Conservation (phyloP, 768 basidiomycete genomes). For the Cystobasidium ongulense region DNA sequence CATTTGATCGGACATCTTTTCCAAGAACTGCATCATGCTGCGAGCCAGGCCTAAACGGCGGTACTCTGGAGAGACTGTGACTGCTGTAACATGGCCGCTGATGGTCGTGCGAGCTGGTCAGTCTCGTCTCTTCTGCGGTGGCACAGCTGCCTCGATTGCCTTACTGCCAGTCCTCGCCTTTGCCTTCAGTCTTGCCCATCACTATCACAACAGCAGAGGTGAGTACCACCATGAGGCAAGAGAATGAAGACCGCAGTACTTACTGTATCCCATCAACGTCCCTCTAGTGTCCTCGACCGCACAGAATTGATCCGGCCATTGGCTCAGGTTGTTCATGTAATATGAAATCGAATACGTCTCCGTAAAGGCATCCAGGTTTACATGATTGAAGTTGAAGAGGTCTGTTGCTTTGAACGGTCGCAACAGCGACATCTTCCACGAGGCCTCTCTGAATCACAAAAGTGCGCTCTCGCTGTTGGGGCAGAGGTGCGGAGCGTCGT, state of each 20-base stretch:
- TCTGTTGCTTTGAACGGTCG: slow-evolving; percentile 40
- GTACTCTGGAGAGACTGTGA: slow-evolving; percentile 89
- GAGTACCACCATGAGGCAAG: background rate
- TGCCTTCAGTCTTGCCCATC: slow-evolving; percentile 85
- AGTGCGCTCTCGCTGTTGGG: no score
- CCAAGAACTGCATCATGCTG: slow-evolving; percentile 77
- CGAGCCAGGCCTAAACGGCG: slow-evolving; percentile 77
- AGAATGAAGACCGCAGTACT: slow-evolving; percentile 38
- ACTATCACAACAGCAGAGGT: slow-evolving; percentile 50
- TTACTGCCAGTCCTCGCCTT: slow-evolving; percentile 62
- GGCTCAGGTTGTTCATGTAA: slow-evolving; percentile 76
- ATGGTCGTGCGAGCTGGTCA: background rate
- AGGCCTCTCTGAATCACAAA: background rate
- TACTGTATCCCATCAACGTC: slow-evolving; percentile 84
- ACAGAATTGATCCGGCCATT: slow-evolving; percentile 86
- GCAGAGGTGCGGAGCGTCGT: no score
- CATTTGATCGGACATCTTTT: slow-evolving; percentile 65
- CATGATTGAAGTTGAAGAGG: slow-evolving; percentile 40
- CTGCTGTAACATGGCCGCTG: slow-evolving; percentile 81
- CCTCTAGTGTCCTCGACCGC: slow-evolving; percentile 72
- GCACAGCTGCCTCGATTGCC: slow-evolving; percentile 29
- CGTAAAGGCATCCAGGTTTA: slow-evolving; percentile 89
- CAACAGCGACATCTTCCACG: slow-evolving; percentile 37
- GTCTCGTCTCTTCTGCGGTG: background rate
- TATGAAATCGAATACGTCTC: slow-evolving; percentile 89